Base-by-base conservation (phyloP, 192 early-diverging fungal species). In the Coemansia sp. region DNA sequence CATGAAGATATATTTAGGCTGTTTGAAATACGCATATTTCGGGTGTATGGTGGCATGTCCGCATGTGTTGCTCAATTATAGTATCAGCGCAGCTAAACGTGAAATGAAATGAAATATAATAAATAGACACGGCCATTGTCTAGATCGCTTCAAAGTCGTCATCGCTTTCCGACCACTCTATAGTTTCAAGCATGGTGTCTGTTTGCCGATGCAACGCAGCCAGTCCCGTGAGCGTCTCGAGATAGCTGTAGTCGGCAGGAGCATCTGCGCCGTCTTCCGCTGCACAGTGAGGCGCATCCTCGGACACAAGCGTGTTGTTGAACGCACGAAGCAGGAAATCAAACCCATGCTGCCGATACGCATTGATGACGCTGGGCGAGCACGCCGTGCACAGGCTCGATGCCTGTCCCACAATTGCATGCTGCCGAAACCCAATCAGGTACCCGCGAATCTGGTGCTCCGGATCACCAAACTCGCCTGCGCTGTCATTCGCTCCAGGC, bases 391-490 rank as follows among this genome's bases (percentile, higher is more conserved):
- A 99, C 58, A 88, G 82, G 54, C 91, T 86, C 65, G 91, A 99
- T 1, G 91, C 87, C 55, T 90, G 87, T 0, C 95, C 95, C 19
- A 85, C 83, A 22, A 99, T 87, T 15, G 92, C 62, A 47, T 95
- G 76, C 67, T 94, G 93, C 24, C 84, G 88, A 77, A 96, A 97
- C 41, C 92, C 87, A 0, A 84, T 76, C 54, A 99, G 75, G 63
- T 92, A 97, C 19, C 97, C 95, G 37, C 97, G 85, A 21, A 99
- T 92, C 83, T 99, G 97, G 75, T 99, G 97, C 39, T 92, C 91
- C 10, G 95, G 83, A 5, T 86, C 51, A n/a, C 97, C 95, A 96
- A 76, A 73, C n/a, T 67, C 65, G 45, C 65, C 59, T 6, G 61
- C 35, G 53, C 51, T n/a, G 43, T 51, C 32, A 53, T 19, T 38